Conservation (phyloP, 495 filamentous ascomycete species). For the Neohortaea acidophila region DNA sequence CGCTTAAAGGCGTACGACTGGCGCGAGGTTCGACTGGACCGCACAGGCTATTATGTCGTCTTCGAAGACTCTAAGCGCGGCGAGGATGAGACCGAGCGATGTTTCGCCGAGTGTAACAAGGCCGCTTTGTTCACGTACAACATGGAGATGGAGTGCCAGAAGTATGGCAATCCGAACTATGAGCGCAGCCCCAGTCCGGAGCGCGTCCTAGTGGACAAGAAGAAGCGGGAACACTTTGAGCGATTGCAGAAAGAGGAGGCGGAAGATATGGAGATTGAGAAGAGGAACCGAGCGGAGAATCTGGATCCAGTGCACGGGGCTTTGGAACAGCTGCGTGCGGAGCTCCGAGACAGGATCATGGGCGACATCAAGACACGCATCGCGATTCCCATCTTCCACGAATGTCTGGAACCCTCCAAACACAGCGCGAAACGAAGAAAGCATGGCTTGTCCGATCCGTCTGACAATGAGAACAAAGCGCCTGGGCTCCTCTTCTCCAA, state of each 20-base stretch:
- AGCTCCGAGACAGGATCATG: slow-evolving; percentile 70
- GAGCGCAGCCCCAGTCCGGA: slow-evolving; percentile 47
- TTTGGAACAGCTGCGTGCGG: slow-evolving; percentile 56
- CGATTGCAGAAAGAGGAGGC: slow-evolving; percentile 53
- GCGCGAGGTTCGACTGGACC: slow-evolving; percentile 65
- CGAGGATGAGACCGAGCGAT: slow-evolving; percentile 62
- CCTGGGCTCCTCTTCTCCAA: slow-evolving; percentile 35
- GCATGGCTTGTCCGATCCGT: slow-evolving; percentile 59
- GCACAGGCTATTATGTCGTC: slow-evolving; percentile 75
- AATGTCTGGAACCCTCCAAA: slow-evolving; percentile 68
- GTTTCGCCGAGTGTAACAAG: slow-evolving; percentile 56
- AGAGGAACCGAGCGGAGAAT: slow-evolving; percentile 61
- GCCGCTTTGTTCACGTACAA: slow-evolving; percentile 75
- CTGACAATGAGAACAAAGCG: slow-evolving; percentile 35
- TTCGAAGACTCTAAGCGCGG: slow-evolving; percentile 66
- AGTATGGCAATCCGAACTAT: slow-evolving; percentile 51
- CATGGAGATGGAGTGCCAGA: slow-evolving; percentile 78
- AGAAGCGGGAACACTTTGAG: slow-evolving; percentile 40
- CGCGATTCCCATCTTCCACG: slow-evolving; percentile 62
- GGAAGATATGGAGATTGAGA: slow-evolving; percentile 70
- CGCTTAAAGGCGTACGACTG: slow-evolving; percentile 64
- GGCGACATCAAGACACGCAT: slow-evolving; percentile 75
- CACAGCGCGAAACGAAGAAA: slow-evolving; percentile 60
- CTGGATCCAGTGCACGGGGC: slow-evolving; percentile 79
- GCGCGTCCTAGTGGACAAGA: slow-evolving; percentile 35